A percentile compares a stretch with the other conserved stretches of the same genome.
Conservation (phyloP, 148 eudicot genomes). For the Camellia japonica region DNA sequence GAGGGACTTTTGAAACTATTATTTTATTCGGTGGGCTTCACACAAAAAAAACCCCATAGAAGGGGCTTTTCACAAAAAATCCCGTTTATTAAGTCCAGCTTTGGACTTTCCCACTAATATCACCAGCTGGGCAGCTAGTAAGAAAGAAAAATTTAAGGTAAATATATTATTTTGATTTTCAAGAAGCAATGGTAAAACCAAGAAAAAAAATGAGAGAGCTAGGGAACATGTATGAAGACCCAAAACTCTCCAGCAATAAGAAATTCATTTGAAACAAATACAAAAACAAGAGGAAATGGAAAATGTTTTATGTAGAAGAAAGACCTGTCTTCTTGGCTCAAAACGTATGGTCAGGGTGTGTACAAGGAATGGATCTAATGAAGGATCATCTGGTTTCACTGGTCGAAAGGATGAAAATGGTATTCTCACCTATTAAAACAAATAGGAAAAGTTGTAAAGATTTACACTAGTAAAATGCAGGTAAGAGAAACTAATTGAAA, state of each 20-base stretch:
- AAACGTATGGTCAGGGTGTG: conserved; percentile 89
- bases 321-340: conserved; percentile 92
- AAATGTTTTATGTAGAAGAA: not conserved
- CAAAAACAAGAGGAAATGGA: not conserved
- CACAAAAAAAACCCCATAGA: too few relatives aligned
- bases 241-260: not conserved
- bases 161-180: not conserved
- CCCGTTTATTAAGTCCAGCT: not conserved
- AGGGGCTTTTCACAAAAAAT: too few relatives aligned
- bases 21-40: too few relatives aligned
- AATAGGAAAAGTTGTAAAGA: conserved; percentile 32
- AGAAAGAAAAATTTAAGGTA: conserved; percentile 3
- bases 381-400: conserved; percentile 84
- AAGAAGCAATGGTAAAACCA: not conserved
- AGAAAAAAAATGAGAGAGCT: not conserved
- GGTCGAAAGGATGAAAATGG: conserved; percentile 93
- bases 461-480: conserved; percentile 30
- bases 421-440: conserved; percentile 65
- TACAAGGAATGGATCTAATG: conserved; percentile 90
- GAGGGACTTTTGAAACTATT: too few relatives aligned
- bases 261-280: not conserved
- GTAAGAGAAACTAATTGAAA: not conserved
- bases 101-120: not conserved
- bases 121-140: not conserved
- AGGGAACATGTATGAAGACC: not conserved